phyloP scores from a whole-genome alignment of 2,329 filamentous ascomycete species.

The Mollisia scopiformis region DNA sequence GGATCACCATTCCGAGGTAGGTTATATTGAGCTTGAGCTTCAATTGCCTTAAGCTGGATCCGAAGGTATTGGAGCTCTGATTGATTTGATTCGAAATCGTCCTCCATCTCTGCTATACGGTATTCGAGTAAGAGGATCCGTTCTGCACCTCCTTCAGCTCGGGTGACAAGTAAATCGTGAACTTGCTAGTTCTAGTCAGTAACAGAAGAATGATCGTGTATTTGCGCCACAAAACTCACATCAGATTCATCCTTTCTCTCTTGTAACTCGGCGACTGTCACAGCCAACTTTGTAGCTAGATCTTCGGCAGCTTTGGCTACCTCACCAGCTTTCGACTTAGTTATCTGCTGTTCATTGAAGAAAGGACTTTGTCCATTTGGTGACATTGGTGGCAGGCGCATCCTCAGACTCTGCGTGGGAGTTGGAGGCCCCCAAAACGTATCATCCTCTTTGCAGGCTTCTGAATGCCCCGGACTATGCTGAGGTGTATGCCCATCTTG shows the following conservation, averaged over 20 bases:
- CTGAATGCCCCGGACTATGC: not conserved
- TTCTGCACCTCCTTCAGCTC: constrained; percentile 59
- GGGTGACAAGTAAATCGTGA: constrained; percentile 60
- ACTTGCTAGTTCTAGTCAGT: constrained; percentile 52
- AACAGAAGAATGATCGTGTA: not conserved
- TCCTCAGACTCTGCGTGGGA: constrained; percentile 23
- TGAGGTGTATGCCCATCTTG: not conserved
- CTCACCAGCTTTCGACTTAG: constrained; percentile 36
- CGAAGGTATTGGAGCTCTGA: constrained; percentile 64
- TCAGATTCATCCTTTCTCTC: constrained; percentile 62
- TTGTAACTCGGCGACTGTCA: constrained; percentile 53
- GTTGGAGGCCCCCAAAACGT: constrained; percentile 31
- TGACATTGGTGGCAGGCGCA: constrained; percentile 18
- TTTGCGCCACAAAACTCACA: constrained; percentile 40
- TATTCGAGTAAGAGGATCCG: constrained; percentile 63
- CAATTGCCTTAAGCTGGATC: constrained; percentile 64
- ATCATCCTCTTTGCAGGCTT: constrained; percentile 17
- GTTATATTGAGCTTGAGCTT: constrained; percentile 55
- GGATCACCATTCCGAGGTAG: constrained; percentile 54
- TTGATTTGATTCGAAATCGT: constrained; percentile 58
- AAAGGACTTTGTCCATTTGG: not conserved
- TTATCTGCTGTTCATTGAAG: constrained; percentile 12
- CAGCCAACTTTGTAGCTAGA: constrained; percentile 53
- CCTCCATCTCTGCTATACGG: constrained; percentile 60
- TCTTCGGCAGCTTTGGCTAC: constrained; percentile 45